Evolutionary conservation across 1,284 basidiomycete genomes (phyloP), one percentile per base, ranked within the genome.

Genomic region (Malassezia furfur): DNA sequence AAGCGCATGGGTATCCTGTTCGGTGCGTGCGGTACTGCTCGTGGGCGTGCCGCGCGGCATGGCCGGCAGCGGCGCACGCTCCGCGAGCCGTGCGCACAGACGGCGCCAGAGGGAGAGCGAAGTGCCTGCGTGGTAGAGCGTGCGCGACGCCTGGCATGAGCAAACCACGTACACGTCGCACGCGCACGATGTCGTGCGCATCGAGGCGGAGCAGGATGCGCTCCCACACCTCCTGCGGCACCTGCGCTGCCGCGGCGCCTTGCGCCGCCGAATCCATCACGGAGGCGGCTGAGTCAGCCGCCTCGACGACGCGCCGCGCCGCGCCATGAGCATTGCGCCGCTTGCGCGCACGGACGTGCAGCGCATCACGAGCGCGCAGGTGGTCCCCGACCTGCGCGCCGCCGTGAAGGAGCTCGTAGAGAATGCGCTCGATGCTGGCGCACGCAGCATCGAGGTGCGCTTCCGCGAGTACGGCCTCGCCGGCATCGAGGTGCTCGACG

Each of bases 321-420:
- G 30, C 40, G 40, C 21, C 21, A 43, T 43, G 40, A 43, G 43
- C 25, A 72, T 72, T 32, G 52, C 52, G 32, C 62, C 68, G 8
- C 65, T 72, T 49, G 49, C 65, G 1, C 39, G 50, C 12, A 21
- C 37, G 10, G 71, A 70, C 41, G 65, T 72, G 15, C 72, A 70
- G 48, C 62, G 68, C 11, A 66, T 96, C 54, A 88, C 90, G 0
- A 90, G 89, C 5, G 91, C 89, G 0, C 94, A 98, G 73, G 93
- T 98, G 31, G 86, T 98, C 0, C 81, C 93, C 30, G 91, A 96
- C 73, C 81, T 98, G 1, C 90, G 91, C 70, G 87, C 71, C 4
- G 89, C 89, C 0, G 85, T 98, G 52, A 98, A 98, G 73, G 94
- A 99, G 75, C 82, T 98, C 2, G 82, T 98, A 2, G 94, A 99